A percentile compares a stretch with the other conserved stretches of the same genome.
Evolutionary conservation across 2,329 filamentous ascomycete genomes (phyloP).

Genomic region (Myriosclerotinia scirpicola): DNA sequence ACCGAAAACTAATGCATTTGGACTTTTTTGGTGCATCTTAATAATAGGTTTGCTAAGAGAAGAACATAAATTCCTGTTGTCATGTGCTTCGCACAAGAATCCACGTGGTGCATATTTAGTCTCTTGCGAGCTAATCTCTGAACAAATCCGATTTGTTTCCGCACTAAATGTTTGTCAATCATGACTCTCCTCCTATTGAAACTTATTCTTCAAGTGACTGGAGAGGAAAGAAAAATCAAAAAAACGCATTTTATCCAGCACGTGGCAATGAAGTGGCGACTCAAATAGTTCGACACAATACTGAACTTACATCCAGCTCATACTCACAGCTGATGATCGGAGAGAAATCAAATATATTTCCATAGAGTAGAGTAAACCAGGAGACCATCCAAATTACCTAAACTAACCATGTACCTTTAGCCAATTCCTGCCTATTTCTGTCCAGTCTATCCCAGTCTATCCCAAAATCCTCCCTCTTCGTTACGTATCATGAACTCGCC

Average conservation of each 20-base stretch:
- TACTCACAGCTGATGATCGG: neutral
- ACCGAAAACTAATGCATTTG: too few species aligned
- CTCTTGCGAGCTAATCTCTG: too few species aligned
- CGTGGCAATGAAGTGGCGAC: neutral
- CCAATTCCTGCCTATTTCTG: neutral
- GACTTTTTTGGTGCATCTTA: too few species aligned
- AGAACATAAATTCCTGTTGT: too few species aligned
- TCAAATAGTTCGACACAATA: neutral
- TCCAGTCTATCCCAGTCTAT: constrained; percentile 1
- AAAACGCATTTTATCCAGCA: neutral
- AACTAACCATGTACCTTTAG: neutral
- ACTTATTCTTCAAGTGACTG: too few species aligned
- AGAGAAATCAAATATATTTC: neutral
- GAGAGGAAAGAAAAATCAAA: neutral
- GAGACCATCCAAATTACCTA: neutral
- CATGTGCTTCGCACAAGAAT: too few species aligned
- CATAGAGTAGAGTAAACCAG: neutral
- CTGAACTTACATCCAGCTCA: neutral
- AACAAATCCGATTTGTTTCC: too few species aligned
- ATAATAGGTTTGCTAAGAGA: too few species aligned
- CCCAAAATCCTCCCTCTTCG: neutral
- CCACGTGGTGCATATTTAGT: too few species aligned
- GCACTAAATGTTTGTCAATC: too few species aligned
- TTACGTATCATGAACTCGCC: neutral
- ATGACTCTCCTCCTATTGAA: too few species aligned